These are phyloP conservation scores for Acanthochlamys bracteata DNA, from an alignment of 106 monocot species.

Conservation along the genomic window DNA sequence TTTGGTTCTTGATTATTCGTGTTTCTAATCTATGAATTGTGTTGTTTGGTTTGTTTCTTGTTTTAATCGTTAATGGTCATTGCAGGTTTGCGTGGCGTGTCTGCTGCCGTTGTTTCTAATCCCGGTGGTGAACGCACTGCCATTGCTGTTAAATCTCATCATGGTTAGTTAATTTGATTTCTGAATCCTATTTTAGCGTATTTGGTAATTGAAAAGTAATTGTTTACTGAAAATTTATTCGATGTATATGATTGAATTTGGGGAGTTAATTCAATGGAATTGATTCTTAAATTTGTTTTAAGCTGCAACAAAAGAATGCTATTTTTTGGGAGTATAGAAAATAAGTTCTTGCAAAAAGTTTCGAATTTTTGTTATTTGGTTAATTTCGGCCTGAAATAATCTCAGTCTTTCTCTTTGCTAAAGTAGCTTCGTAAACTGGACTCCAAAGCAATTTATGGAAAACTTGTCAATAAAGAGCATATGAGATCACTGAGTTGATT, in stretches of 20 bases:
- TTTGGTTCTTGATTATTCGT: too few species aligned
- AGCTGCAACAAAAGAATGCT: not conserved
- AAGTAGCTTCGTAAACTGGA: too few species aligned
- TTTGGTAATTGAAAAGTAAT: not conserved
- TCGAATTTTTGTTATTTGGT: too few species aligned
- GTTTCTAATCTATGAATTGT: too few species aligned
- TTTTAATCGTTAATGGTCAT: not conserved
- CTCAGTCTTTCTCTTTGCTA: too few species aligned
- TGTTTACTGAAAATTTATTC: not conserved
- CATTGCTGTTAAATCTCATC: conserved; percentile 62
- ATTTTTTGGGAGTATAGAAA: too few species aligned
- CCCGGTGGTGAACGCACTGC: conserved; percentile 86
- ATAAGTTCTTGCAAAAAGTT: too few species aligned
- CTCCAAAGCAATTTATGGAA: too few species aligned
- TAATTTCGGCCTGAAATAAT: too few species aligned
- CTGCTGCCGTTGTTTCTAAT: conserved; percentile 86
- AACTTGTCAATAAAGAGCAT: too few species aligned
- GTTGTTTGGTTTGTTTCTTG: too few species aligned
- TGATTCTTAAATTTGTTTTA: not conserved
- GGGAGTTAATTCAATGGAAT: not conserved
- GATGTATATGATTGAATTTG: not conserved
- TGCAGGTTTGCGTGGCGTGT: conserved; percentile 84
- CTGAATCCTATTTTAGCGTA: not conserved
- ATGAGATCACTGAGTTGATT: too few species aligned
- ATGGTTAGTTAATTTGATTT: conserved; percentile 30